These are phyloP conservation scores for Macaranga tanarius DNA, from an alignment of 441 rosid genomes.

Conservation along the genomic window DNA sequence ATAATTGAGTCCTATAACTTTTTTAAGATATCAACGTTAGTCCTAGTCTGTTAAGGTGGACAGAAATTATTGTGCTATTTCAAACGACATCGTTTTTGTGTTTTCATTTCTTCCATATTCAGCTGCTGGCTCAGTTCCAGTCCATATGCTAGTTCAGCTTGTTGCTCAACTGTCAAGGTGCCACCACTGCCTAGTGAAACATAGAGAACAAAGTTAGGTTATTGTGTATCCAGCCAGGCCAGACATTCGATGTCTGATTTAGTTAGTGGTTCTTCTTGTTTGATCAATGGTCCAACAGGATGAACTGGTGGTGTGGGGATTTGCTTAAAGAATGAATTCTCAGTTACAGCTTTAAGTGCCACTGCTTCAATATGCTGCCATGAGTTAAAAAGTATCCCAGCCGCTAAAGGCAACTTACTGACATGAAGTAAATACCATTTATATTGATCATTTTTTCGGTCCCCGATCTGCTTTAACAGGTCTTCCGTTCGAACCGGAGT, in stretches of 20 bases:
- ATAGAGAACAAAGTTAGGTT: conserved; percentile 47
- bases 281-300: conserved; percentile 55
- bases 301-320: conserved; percentile 42
- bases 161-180: conserved; percentile 44
- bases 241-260: conserved; percentile 23
- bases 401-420: conserved; percentile 19
- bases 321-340: conserved; percentile 25
- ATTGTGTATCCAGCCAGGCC: conserved; percentile 48
- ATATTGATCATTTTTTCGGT: conserved; percentile 32
- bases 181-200: conserved; percentile 71
- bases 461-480: conserved; percentile 33
- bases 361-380: conserved; percentile 42
- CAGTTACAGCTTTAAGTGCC: conserved; percentile 36
- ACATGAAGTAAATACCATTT: conserved; percentile 32
- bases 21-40: too few relatives aligned
- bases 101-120: too few relatives aligned
- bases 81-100: too few relatives aligned
- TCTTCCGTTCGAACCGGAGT: conserved; percentile 37
- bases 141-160: conserved; percentile 55
- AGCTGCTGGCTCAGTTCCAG: conserved; percentile 53
- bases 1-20: too few relatives aligned
- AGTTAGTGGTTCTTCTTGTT: conserved; percentile 19
- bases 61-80: too few relatives aligned
- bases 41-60: too few relatives aligned
- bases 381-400: conserved; percentile 45